Base-by-base conservation (phyloP, 176 grass and related monocot species). In the Canna indica region DNA sequence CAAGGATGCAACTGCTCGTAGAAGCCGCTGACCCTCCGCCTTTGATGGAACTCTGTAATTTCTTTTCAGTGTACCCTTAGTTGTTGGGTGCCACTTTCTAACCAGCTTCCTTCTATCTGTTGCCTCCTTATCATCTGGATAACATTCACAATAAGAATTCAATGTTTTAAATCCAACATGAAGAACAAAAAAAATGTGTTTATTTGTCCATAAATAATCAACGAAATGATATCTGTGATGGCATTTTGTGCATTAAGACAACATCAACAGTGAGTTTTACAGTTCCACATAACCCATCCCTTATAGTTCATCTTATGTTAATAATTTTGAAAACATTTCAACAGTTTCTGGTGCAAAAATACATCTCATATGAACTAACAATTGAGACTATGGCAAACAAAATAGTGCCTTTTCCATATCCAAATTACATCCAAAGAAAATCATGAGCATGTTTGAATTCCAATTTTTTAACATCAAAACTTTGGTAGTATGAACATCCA, bases 51-150 rank as follows among this genome's bases (percentile, higher is more conserved):
- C 84, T 77, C 84, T 86, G 73, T 90, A 88, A 60, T 82, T 93
- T 77, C 94, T 90, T 82, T 84, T 99, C 14, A 99, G 90, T 27
- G 94, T 93, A 62, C 94, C 94, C 81, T 90, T 99, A 12, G 88
- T 85, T 0, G 94, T 99, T 54, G 94, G 84, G 68, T 66, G 91
- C 94, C 94, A 99, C 77, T 99, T 99, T 66, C 86, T 90, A 59
- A 83, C 83, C 35, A 99, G 82, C 80, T 93, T 99, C 45, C 73
- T 72, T 66, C 77, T 85, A 34, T 73, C 80, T 38, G 72, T 77
- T 53, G 72, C 80, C 75, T 93, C 90, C 32, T 83, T 90, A 27
- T 85, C 82, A 76, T 72, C 84, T 90, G 74, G 72, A 81, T 44
- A 76, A 53, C 48, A 75, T 79, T 14, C 57, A 62, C 7, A 79